Conservation (phyloP, 2,329 filamentous ascomycete species). For the Monilinia vaccinii-corymbosi region DNA sequence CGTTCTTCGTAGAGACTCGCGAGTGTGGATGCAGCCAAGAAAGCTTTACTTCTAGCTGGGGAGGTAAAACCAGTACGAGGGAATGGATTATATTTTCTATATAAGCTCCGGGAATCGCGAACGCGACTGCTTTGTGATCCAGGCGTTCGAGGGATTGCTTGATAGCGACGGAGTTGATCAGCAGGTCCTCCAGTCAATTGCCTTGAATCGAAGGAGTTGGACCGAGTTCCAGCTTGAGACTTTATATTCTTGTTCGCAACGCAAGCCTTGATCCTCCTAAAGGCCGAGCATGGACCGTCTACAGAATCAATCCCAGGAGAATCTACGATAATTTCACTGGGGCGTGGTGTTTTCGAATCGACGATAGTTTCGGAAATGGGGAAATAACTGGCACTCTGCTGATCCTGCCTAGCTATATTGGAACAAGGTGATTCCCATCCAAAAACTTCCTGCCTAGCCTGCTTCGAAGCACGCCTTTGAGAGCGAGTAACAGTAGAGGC, state of each 20-base stretch:
- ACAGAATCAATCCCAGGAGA: constrained; percentile 5
- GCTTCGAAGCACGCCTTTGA: constrained; percentile 14
- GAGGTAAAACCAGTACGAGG: background rate
- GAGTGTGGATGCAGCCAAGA: constrained; percentile 9
- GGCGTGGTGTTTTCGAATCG: background rate
- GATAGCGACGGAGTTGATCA: constrained; percentile 15
- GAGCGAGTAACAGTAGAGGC: constrained; percentile 10
- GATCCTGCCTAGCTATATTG: background rate
- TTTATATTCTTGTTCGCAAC: constrained; percentile 2
- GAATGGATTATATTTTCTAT: constrained; percentile 7
- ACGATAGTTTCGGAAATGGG: background rate
- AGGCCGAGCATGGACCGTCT: constrained; percentile 16
- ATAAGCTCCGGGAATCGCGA: constrained; percentile 20
- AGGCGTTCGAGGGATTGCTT: constrained; percentile 5
- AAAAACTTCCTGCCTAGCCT: constrained; percentile 19
- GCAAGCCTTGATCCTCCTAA: constrained; percentile 5
- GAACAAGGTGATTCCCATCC: constrained; percentile 15
- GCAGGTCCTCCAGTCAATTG: constrained; percentile 6
- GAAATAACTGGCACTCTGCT: background rate
- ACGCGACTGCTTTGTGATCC: constrained; percentile 1
- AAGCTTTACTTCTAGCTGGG: background rate
- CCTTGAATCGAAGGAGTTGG: background rate
- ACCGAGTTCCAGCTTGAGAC: background rate
- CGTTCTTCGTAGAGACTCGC: constrained; percentile 7
- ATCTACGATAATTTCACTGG: background rate